phyloP scores from a whole-genome alignment of 768 basidiomycete species.

The Leccinum pellstonianum region DNA sequence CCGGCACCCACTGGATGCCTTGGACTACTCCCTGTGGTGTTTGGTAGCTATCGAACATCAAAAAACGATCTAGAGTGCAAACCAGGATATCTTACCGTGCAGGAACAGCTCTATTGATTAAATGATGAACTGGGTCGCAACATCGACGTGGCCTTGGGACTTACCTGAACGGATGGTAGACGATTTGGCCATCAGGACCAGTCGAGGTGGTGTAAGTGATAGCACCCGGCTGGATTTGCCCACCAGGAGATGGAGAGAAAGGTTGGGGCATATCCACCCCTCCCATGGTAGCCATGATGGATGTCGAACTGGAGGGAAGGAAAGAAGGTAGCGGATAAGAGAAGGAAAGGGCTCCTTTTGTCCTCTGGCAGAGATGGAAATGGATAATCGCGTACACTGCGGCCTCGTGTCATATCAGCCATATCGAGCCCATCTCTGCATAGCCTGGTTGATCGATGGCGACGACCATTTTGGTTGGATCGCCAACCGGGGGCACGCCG shows the following conservation, averaged over 20 bases:
- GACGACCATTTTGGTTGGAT: background rate
- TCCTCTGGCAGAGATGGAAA: constrained; percentile 9
- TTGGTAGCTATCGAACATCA: constrained; percentile 54
- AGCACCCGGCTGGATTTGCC: constrained; percentile 61
- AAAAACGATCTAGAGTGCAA: constrained; percentile 1
- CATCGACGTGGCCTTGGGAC: constrained; percentile 21
- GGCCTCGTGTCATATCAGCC: constrained; percentile 29
- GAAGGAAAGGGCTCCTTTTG: constrained; percentile 19
- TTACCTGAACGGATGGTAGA: constrained; percentile 77
- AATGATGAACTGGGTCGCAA: constrained; percentile 13
- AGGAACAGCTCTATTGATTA: constrained; percentile 56
- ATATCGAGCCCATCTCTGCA: constrained; percentile 35
- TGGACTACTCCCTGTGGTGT: constrained; percentile 64
- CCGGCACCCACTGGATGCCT: constrained; percentile 65
- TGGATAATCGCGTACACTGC: constrained; percentile 17
- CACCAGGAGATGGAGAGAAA: constrained; percentile 31
- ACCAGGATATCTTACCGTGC: constrained; percentile 54
- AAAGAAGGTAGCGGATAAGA: constrained; percentile 9
- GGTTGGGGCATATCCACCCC: constrained; percentile 31
- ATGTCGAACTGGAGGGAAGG: constrained; percentile 17
- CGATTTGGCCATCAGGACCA: constrained; percentile 56
- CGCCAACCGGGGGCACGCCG: background rate
- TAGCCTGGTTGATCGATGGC: constrained; percentile 4
- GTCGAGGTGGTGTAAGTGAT: constrained; percentile 71
- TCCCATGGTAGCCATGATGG: constrained; percentile 22